Conservation (phyloP, 1,139 yeast genomes). For the Nakaseomyces nivariensis region DNA sequence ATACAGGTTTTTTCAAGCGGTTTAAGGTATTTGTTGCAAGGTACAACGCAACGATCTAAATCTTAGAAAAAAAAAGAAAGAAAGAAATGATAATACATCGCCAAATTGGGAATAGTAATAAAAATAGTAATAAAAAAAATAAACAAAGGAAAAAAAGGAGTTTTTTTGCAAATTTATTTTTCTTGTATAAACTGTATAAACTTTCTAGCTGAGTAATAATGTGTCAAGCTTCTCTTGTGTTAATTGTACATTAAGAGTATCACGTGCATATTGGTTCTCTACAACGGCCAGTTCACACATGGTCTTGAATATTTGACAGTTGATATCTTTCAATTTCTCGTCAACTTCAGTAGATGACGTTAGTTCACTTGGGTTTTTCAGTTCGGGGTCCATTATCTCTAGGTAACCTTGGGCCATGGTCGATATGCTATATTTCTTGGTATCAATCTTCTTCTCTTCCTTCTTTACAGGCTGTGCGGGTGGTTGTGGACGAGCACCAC, state of each 20-base stretch:
- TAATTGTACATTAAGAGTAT: slow-evolving; percentile 5
- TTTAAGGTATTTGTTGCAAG: no score
- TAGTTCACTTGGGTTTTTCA: background rate
- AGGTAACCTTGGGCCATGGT: slow-evolving; percentile 3
- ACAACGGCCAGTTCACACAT: slow-evolving; percentile 20
- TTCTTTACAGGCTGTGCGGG: background rate
- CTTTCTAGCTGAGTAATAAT: slow-evolving; percentile 6
- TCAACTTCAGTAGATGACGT: slow-evolving; percentile 10
- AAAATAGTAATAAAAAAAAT: no score
- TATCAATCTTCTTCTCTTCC: background rate
- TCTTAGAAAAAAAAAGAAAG: no score
- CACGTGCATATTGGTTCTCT: slow-evolving; percentile 21
- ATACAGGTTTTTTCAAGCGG: no score
- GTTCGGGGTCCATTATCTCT: slow-evolving; percentile 1
- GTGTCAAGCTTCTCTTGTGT: slow-evolving; percentile 16
- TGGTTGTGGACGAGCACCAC: background rate
- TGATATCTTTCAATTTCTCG: slow-evolving; percentile 13
- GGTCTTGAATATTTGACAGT: slow-evolving; percentile 13
- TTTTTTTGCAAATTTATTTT: no score
- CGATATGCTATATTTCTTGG: background rate
- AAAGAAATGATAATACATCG: no score
- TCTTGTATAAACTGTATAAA: no score
- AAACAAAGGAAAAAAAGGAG: no score
- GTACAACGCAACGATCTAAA: no score
- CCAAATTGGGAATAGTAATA: no score